phyloP scores from a whole-genome alignment of 306 rosid genomes.

The Styphnolobium japonicum region DNA sequence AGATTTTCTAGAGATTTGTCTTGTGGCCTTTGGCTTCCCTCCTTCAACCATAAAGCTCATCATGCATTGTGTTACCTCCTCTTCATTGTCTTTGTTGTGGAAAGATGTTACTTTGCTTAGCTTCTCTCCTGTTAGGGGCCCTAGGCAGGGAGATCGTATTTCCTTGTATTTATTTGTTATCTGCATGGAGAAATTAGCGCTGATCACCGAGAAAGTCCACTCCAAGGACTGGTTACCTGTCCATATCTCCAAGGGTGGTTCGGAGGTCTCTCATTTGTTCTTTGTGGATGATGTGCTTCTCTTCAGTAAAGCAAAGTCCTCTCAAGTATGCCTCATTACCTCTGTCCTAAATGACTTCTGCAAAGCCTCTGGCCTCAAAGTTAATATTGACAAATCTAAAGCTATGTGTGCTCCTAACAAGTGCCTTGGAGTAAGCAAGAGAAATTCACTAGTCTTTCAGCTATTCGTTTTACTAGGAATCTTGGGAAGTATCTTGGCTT shows the following conservation, averaged over 20 bases:
- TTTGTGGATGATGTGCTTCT: not conserved
- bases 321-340: fast-evolving
- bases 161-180: not conserved
- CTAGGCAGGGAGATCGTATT: not conserved
- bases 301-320: not conserved
- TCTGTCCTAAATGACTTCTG: not conserved
- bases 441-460: no score
- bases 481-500: no score
- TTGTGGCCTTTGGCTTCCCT: no score
- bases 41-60: no score
- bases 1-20: no score
- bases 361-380: no score
- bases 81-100: not conserved
- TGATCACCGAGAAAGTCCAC: not conserved
- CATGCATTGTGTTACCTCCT: not conserved
- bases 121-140: not conserved
- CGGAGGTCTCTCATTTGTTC: not conserved
- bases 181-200: no score
- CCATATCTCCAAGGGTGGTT: not conserved
- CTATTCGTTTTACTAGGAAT: no score
- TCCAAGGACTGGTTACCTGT: fast-evolving
- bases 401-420: no score
- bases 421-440: no score
- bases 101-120: no score
- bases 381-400: no score